Evolutionary conservation across 768 basidiomycete genomes (phyloP), one percentile per base, ranked within the genome.

Genomic region (Mycena polygramma): DNA sequence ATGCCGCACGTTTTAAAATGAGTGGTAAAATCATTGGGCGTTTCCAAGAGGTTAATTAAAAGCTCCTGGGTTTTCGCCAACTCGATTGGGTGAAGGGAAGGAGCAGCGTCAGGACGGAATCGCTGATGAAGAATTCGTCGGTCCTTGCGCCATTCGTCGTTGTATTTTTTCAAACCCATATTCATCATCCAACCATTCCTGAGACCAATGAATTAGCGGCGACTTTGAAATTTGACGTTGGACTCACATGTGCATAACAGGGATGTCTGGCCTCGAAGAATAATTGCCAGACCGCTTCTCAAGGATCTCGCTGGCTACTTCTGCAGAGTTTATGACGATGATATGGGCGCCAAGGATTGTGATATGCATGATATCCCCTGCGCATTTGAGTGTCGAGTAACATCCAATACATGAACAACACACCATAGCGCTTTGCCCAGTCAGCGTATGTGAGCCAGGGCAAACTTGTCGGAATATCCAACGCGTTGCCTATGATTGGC

Each of bases 251-350:
- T 70, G 70, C 73, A 74, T 74, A 7, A 74, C 70, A 19, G 73
- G 70, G 14, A 74, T 74, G 58, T 74, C 66, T 0, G 83, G 83
- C 30, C 83, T 79, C 69, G 85, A 84, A 17, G 83, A 84, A 61
- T 84, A 84, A 53, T 77, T 74, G 48, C 79, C 74, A 24, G 83
- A 83, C 68, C 83, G 79, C 73, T 83, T 83, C 36, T 84, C 81
- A 60, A 85, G 79, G 69, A 84, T 74, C 41, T 84, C 84, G 37
- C 80, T 69, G 9, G 83, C 82, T 15, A 75, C 39, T n/a, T 76
- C 70, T 30, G 52, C 72, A 2, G 71, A 76, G 68, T 84, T 83
- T 24, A 83, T 63, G 57, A 83, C n/a, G 26, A 84, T 45, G n/a
- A 83, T 77, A 66, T 82, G 81, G 41, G 84, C 81, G 14, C 73